Base-by-base conservation (phyloP, 139 green algal genomes). In the Chlorella sp. region DNA sequence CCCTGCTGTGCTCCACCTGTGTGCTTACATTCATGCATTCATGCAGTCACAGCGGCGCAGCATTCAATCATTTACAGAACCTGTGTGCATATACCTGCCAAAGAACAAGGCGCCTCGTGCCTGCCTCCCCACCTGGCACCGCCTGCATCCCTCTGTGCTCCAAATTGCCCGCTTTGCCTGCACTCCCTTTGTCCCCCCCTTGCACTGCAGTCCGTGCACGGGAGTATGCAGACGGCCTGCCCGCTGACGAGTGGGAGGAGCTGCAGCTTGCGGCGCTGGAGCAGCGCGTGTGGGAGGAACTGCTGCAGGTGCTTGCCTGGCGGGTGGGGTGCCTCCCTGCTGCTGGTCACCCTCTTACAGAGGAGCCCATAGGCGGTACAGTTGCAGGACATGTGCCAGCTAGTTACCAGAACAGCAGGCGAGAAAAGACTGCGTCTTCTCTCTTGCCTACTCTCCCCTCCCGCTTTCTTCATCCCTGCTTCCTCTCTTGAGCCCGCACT, bases 201-300 rank as follows among this genome's bases (percentile, higher is more conserved):
- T 36, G 69, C 16, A 3, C 77, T 81, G 77, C 39, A 83, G 77
- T 83, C 2, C 37, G 34, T 21, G 77, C 37, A 16, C 22, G n/a
- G 7, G 77, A 32, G 21, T 83, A 83, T 30, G 37, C 30, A 36
- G 77, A 83, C 39, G 16, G 21, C 37, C 37, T 16, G 7, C 77
- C 77, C 9, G 40, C 37, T 3, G 77, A 60, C 21, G 77, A 83
- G 19, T 83, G 21, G 9, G 77, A 83, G 37, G 77, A 39, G 37
- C 39, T 83, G 77, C 39, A 57, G 77, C 77, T 83, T 22, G 77
- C 77, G 37, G 77, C 77, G 19, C 77, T 61, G 77, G 77, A 83
- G 77, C 77, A 34, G 22, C 77, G 77, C 22, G 77, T 83, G 77
- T 83, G 77, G 77, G 22, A 36, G 1, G 37, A 60, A 22, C 77